Evolutionary conservation across 2,329 filamentous ascomycete species (phyloP), one percentile per base, ranked within the genome.

Genomic region (Tolypocladium capitatum): DNA sequence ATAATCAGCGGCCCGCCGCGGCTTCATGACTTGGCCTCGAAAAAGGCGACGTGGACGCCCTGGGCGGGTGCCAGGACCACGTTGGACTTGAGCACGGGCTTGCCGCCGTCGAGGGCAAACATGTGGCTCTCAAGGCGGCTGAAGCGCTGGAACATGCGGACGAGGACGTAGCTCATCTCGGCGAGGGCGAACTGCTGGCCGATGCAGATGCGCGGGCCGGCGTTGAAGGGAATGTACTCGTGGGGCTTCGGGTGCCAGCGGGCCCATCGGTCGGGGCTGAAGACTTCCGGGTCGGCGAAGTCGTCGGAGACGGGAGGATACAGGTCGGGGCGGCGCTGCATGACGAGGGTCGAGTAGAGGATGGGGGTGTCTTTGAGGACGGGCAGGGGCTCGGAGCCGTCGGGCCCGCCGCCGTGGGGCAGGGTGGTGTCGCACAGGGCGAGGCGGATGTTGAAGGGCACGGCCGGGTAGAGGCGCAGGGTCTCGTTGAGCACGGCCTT

Each of bases 171-270:
- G 30, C 70, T 69, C 69, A 85, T 84, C 69, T 90, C 84, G 0
- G 83, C 86, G 43, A 90, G 66, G 10, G 86, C 86, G 60, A 89
- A 90, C 65, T 90, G 83, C 72, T 90, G 84, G 1, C 84, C 83
- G 49, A 88, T 77, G 63, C 84, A 86, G 58, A 86, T 83, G 33
- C 84, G 70, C 45, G 83, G 81, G 1, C 83, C 84, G 10, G 81
- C 81, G 60, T 86, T 86, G 65, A 87, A 87, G 13, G 84, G 83
- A 34, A 87, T 75, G 60, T 84, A 87, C 52, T 81, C 75, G 76
- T 82, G 85, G 1, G 78, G 76, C 57, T 73, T 74, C 0, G 80
- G 80, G 60, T 80, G 74, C 73, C 78, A 78, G 53, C 62, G 51
- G 40, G 61, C 65, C 83, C 83, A 88, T 50, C 83, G 71, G 44